Evolutionary conservation across 2,329 filamentous ascomycete genomes (phyloP).

Genomic region (Dryadomyces sulphureus): DNA sequence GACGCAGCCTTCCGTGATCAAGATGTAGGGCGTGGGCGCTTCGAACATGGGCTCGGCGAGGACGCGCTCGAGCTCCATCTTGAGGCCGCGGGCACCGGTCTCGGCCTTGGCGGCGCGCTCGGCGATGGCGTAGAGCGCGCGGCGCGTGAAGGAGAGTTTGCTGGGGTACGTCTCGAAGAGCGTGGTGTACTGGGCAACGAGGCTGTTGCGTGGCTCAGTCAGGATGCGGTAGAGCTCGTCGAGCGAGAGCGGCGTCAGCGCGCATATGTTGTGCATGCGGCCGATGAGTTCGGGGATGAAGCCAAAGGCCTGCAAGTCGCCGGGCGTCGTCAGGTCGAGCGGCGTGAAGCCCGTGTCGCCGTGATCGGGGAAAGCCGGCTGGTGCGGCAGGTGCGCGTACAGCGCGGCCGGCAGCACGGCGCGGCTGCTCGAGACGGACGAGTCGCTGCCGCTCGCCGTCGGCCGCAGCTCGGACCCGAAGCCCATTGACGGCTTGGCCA

Average conservation of each 20-base stretch:
- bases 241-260: constrained; percentile 59
- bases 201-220: constrained; percentile 79
- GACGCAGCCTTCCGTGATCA: constrained; percentile 58
- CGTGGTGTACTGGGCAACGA: constrained; percentile 77
- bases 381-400: constrained; percentile 42
- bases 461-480: constrained; percentile 75
- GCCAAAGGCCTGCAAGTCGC: constrained; percentile 70
- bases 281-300: constrained; percentile 94
- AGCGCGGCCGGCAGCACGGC: constrained; percentile 51
- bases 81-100: constrained; percentile 67
- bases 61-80: constrained; percentile 69
- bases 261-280: constrained; percentile 81
- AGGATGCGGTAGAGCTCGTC: constrained; percentile 68
- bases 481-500: constrained; percentile 73
- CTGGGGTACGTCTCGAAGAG: constrained; percentile 71
- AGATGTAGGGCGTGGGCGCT: constrained; percentile 59
- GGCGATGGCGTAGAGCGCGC: constrained; percentile 69
- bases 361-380: constrained; percentile 21
- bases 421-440: constrained; percentile 30
- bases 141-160: constrained; percentile 68
- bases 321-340: constrained; percentile 59
- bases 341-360: constrained; percentile 30
- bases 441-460: constrained; percentile 20
- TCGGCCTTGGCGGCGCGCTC: constrained; percentile 41
- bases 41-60: constrained; percentile 72